phyloP scores from a whole-genome alignment of 306 rosid genomes.

The Alnus rubra region DNA sequence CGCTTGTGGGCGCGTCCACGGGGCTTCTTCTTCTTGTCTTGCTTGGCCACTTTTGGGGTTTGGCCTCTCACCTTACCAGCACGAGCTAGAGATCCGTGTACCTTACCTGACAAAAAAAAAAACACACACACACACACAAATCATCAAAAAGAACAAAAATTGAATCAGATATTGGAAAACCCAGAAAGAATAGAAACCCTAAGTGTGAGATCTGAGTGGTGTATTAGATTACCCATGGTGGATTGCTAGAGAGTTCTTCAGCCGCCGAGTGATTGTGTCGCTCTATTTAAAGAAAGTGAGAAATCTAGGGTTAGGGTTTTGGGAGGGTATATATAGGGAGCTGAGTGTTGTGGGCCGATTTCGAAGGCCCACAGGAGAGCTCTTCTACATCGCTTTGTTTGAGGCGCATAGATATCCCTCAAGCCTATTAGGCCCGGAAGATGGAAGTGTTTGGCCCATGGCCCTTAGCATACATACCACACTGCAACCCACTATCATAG shows the following conservation, averaged over 20 bases:
- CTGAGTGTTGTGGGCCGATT: background rate
- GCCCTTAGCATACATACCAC: background rate
- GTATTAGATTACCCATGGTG: conserved; percentile 26
- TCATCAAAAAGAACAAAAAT: background rate
- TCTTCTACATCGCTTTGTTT: background rate
- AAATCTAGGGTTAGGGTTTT: conserved; percentile 9
- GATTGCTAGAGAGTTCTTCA: background rate
- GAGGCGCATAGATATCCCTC: background rate
- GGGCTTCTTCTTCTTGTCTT: conserved; percentile 60
- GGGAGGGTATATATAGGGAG: background rate
- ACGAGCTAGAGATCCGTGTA: conserved; percentile 58
- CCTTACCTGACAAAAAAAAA: conserved; percentile 36
- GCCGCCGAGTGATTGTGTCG: background rate
- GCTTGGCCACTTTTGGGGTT: conserved; percentile 59
- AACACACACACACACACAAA: background rate
- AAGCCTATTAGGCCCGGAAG: background rate
- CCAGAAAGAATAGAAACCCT: background rate
- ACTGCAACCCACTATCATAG: no score
- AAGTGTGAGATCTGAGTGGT: background rate
- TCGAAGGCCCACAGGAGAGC: background rate
- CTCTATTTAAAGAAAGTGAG: background rate
- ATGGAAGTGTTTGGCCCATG: background rate
- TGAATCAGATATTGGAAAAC: background rate
- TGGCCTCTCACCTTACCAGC: conserved; percentile 63
- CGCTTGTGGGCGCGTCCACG: conserved; percentile 60